Evolutionary conservation across 768 basidiomycete genomes (phyloP).

Genomic region (Phaffia australis): DNA sequence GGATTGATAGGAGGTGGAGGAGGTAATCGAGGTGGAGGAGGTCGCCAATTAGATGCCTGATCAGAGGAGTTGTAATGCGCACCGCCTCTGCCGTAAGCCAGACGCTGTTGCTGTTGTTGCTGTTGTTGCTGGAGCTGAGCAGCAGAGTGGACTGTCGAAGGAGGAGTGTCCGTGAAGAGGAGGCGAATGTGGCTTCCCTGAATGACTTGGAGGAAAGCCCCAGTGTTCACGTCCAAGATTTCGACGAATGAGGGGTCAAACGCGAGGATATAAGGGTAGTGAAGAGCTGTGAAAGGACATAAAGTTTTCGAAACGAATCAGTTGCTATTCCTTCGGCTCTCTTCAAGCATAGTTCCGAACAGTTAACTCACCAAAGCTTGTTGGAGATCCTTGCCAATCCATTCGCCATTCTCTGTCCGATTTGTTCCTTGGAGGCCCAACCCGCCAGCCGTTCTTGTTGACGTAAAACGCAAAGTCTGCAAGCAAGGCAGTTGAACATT

Average conservation of each 20-base stretch:
- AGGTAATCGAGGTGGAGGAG: conserved; percentile 4
- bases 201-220: conserved; percentile 84
- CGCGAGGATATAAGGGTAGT: conserved; percentile 91
- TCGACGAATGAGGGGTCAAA: conserved; percentile 96
- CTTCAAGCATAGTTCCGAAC: background rate
- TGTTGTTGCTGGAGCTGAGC: conserved; percentile 39
- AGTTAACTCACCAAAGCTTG: conserved; percentile 72
- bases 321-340: conserved; percentile 14
- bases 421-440: conserved; percentile 16
- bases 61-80: background rate
- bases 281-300: conserved; percentile 55
- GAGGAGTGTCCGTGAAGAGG: conserved; percentile 86
- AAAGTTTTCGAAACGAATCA: background rate
- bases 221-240: conserved; percentile 88
- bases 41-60: background rate
- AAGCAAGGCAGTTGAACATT: background rate
- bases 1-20: conserved; percentile 22
- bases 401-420: conserved; percentile 58
- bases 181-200: conserved; percentile 55
- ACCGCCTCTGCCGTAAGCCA: conserved; percentile 13
- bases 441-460: conserved; percentile 87
- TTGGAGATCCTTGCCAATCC: conserved; percentile 89
- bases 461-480: conserved; percentile 98
- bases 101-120: conserved; percentile 32
- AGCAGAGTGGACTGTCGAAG: conserved; percentile 60